Evolutionary conservation across 1,284 basidiomycete species (phyloP), one percentile per base, ranked within the genome.

Genomic region (Apiotrichum laibachii): DNA sequence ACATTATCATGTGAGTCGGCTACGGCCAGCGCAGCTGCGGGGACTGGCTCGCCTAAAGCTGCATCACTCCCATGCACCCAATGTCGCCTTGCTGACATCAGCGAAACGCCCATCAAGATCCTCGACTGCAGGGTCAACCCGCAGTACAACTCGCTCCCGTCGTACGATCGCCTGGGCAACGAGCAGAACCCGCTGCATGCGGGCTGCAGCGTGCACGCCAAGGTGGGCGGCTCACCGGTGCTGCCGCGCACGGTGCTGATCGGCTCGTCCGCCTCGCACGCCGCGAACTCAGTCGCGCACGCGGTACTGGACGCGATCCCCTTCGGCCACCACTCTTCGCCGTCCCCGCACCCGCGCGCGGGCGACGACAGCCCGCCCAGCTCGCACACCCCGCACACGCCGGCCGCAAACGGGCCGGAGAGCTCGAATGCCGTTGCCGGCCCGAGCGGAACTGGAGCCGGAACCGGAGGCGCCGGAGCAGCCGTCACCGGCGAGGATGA

Each of bases 1-100:
- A 97, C 77, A 92, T 98, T 67, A 87, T 93, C 52, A 86, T 98
- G 72, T 77, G 53, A 63, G 73, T 61, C 21, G 11, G n/a, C n/a
- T n/a, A n/a, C n/a, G n/a, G n/a, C n/a, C n/a, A n/a, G n/a, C n/a
- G n/a, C n/a, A n/a, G n/a, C n/a, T n/a, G n/a, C n/a, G n/a, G n/a
- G n/a, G n/a, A n/a, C n/a, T n/a, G n/a, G n/a, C n/a, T n/a, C n/a
- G n/a, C n/a, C n/a, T n/a, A n/a, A n/a, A n/a, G n/a, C n/a, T n/a
- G n/a, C n/a, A n/a, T n/a, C n/a, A n/a, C n/a, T n/a, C n/a, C n/a
- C n/a, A n/a, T n/a, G n/a, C n/a, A n/a, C n/a, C n/a, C n/a, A n/a
- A n/a, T n/a, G n/a, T n/a, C n/a, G n/a, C 2, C 18, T 15, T 16
- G 31, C 54, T 56, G 21, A 50, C 55, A 18, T 16, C 55, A 77